Evolutionary conservation across 805 yeast genomes (phyloP).

Genomic region (Hagleromyces aurorensis): DNA sequence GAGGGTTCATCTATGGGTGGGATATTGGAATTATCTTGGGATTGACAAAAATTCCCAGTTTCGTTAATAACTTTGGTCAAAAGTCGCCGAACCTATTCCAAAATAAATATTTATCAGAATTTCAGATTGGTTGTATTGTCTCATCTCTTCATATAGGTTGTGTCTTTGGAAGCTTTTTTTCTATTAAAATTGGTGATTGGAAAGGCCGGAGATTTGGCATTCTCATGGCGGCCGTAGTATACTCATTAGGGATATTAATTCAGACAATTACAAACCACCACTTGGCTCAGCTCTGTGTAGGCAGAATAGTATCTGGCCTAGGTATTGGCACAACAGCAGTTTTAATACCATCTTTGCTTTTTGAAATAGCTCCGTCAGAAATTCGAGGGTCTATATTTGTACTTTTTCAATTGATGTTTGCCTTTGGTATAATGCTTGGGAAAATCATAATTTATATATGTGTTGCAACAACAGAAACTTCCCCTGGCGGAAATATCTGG

Average conservation of each 20-base stretch:
- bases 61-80: constrained; percentile 43
- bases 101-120: constrained; percentile 33
- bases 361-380: constrained; percentile 58
- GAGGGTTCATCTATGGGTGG: constrained; percentile 69
- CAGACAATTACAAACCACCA: constrained; percentile 44
- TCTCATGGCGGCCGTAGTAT: constrained; percentile 44
- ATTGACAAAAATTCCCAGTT: constrained; percentile 53
- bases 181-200: constrained; percentile 51
- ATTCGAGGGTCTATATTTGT: constrained; percentile 63
- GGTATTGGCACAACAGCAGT: constrained; percentile 72
- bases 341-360: constrained; percentile 60
- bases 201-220: constrained; percentile 56
- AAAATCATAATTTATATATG: constrained; percentile 56
- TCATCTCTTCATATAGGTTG: constrained; percentile 61
- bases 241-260: constrained; percentile 50
- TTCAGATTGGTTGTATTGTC: constrained; percentile 43
- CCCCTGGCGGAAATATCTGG: constrained; percentile 42
- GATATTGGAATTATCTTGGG: constrained; percentile 77
- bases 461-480: constrained; percentile 20
- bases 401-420: constrained; percentile 54
- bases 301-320: constrained; percentile 61
- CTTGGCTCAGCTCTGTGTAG: constrained; percentile 60
- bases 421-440: constrained; percentile 60
- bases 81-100: too few species aligned
- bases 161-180: constrained; percentile 57